Conservation (phyloP, 1,284 basidiomycete species). For the Sanghuangporus weigelae region DNA sequence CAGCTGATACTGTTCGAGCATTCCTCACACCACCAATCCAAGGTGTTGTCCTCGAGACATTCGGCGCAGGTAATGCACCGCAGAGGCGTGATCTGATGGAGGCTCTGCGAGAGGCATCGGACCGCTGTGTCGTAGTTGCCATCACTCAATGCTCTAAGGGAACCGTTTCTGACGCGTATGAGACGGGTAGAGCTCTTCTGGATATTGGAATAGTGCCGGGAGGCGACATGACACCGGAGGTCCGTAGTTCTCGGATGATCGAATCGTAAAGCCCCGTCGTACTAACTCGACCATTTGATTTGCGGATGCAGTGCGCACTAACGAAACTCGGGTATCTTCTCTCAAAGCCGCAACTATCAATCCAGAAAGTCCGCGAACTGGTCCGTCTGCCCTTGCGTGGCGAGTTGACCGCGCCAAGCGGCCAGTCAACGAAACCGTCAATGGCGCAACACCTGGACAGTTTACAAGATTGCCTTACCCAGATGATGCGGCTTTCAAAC, state of each 20-base stretch:
- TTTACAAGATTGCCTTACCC: slow-evolving; percentile 59
- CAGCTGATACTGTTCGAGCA: slow-evolving; percentile 61
- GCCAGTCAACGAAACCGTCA: slow-evolving; percentile 32
- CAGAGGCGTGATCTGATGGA: slow-evolving; percentile 63
- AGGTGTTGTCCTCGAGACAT: slow-evolving; percentile 85
- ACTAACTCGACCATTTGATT: slow-evolving; percentile 1
- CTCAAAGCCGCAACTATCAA: slow-evolving; percentile 74
- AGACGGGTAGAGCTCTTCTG: slow-evolving; percentile 72
- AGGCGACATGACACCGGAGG: slow-evolving; percentile 93
- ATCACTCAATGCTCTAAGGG: slow-evolving; percentile 89
- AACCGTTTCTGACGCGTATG: slow-evolving; percentile 75
- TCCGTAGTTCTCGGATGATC: slow-evolving; percentile 26
- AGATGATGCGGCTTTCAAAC: slow-evolving; percentile 59
- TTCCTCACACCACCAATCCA: slow-evolving; percentile 69
- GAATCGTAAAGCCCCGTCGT: neutral
- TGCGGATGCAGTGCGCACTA: slow-evolving; percentile 65
- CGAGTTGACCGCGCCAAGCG: slow-evolving; percentile 63
- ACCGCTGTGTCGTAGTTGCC: slow-evolving; percentile 82
- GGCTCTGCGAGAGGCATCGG: slow-evolving; percentile 74
- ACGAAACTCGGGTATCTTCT: slow-evolving; percentile 87
- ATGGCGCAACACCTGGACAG: slow-evolving; percentile 50
- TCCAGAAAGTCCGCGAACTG: slow-evolving; percentile 68
- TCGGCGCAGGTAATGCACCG: slow-evolving; percentile 85
- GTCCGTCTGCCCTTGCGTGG: slow-evolving; percentile 79
- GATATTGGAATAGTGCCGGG: slow-evolving; percentile 74